A percentile compares a stretch with the other conserved stretches of the same genome.
These are phyloP conservation scores for Pseudonitzschia delicatissima DNA, from an alignment of 108 stramenopile species.

Conservation along the genomic window DNA sequence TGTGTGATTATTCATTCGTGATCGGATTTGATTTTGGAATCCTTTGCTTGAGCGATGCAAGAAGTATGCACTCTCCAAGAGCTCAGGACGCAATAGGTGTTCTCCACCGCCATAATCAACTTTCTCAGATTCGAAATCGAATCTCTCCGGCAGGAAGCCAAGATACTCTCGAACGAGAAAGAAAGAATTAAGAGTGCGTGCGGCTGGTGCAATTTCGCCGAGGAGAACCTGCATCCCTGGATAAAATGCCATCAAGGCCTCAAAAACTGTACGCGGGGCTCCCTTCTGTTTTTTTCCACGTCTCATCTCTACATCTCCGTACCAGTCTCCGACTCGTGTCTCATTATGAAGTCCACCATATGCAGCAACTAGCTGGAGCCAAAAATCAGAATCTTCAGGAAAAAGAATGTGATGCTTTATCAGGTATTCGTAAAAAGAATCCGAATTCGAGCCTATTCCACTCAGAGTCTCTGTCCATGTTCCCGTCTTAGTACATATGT, in stretches of 20 bases:
- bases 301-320: conserved; percentile 84
- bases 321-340: conserved; percentile 87
- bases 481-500: conserved; percentile 83
- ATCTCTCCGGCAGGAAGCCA: conserved; percentile 87
- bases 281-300: conserved; percentile 33
- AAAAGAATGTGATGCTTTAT: conserved; percentile 82
- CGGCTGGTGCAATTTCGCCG: conserved; percentile 76
- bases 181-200: conserved; percentile 77
- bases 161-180: conserved; percentile 72
- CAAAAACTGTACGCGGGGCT: conserved; percentile 52
- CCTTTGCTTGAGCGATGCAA: conserved; percentile 73
- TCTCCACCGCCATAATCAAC: conserved; percentile 45
- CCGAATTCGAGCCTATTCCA: conserved; percentile 91
- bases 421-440: conserved; percentile 95
- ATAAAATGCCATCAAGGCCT: conserved; percentile 93
- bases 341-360: conserved; percentile 73
- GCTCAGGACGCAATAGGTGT: conserved; percentile 90
- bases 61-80: conserved; percentile 87
- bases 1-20: conserved; percentile 10
- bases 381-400: conserved; percentile 82
- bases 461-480: conserved; percentile 84
- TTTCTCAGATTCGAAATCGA: conserved; percentile 69
- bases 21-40: conserved; percentile 19
- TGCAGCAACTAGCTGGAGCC: conserved; percentile 64
- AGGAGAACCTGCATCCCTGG: conserved; percentile 90